These are phyloP conservation scores for Aureobasidium lini DNA, from an alignment of 2,329 filamentous ascomycete genomes.

Conservation along the genomic window DNA sequence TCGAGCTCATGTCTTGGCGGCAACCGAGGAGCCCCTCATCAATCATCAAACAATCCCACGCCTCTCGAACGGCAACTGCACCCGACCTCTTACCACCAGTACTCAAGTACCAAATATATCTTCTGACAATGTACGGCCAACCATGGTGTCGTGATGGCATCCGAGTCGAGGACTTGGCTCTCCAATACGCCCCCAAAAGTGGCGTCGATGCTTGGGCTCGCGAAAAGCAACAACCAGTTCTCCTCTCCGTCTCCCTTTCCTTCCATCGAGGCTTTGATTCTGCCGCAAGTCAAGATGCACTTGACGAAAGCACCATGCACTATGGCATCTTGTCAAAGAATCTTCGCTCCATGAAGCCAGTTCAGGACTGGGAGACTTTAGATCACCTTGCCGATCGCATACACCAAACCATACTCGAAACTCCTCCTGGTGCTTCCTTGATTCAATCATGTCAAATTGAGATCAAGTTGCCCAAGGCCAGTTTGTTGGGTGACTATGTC, in stretches of 20 bases:
- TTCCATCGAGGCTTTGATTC: constrained; percentile 49
- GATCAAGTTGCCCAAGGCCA: constrained; percentile 59
- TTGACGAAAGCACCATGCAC: constrained; percentile 65
- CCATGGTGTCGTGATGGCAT: constrained; percentile 32
- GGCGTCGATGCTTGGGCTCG: constrained; percentile 62
- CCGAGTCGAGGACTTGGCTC: constrained; percentile 54
- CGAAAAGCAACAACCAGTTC: constrained; percentile 52
- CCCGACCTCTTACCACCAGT: background rate
- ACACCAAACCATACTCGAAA: constrained; percentile 11
- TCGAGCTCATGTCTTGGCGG: no score
- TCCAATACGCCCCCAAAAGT: constrained; percentile 45
- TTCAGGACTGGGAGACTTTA: constrained; percentile 7
- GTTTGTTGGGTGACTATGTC: constrained; percentile 55
- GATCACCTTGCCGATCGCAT: constrained; percentile 11
- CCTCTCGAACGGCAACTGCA: background rate
- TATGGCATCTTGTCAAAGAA: constrained; percentile 65
- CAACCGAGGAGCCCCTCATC: background rate
- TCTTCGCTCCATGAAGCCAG: constrained; percentile 30
- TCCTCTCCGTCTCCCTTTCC: constrained; percentile 53
- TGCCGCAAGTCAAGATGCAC: constrained; percentile 51
- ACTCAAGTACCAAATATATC: background rate
- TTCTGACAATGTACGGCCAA: constrained; percentile 1
- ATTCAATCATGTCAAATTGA: constrained; percentile 18
- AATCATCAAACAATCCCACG: background rate
- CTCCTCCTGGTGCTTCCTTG: constrained; percentile 5